Conservation (phyloP, 2,329 filamentous ascomycete genomes). For the Zymoseptoria passerinii region DNA sequence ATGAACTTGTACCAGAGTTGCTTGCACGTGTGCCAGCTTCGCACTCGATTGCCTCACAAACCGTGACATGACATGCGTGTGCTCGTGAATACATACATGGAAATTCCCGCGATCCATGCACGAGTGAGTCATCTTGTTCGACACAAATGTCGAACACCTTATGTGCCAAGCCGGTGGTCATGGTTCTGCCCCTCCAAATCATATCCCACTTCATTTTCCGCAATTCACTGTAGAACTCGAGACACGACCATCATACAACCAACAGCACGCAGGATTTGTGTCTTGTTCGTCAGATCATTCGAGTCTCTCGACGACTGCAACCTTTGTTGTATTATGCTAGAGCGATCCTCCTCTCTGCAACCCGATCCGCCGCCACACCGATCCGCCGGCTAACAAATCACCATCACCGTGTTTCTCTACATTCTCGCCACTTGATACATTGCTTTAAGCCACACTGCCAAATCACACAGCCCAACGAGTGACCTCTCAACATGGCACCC, state of each 20-base stretch:
- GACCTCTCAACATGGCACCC: conserved; percentile 58
- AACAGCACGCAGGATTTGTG: neutral
- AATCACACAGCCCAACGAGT: conserved; percentile 3
- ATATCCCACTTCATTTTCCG: neutral
- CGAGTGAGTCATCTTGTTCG: neutral
- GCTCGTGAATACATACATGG: neutral
- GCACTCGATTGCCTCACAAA: too few species aligned
- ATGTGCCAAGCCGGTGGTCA: neutral
- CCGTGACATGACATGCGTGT: neutral
- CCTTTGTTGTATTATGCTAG: neutral
- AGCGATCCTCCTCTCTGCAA: neutral
- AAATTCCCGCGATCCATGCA: neutral
- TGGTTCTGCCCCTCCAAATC: neutral
- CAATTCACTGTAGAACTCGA: conserved; percentile 15
- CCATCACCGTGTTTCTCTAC: neutral
- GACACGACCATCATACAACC: neutral
- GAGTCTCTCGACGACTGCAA: neutral
- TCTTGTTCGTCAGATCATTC: neutral
- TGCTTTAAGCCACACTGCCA: neutral
- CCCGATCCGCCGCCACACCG: neutral
- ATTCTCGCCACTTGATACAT: neutral
- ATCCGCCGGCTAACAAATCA: neutral
- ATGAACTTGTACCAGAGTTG: neutral
- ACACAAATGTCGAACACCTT: neutral
- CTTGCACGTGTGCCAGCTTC: neutral